These are phyloP conservation scores for Acanthamoeba royreba DNA, from an alignment of 208 protist species.

Conservation along the genomic window DNA sequence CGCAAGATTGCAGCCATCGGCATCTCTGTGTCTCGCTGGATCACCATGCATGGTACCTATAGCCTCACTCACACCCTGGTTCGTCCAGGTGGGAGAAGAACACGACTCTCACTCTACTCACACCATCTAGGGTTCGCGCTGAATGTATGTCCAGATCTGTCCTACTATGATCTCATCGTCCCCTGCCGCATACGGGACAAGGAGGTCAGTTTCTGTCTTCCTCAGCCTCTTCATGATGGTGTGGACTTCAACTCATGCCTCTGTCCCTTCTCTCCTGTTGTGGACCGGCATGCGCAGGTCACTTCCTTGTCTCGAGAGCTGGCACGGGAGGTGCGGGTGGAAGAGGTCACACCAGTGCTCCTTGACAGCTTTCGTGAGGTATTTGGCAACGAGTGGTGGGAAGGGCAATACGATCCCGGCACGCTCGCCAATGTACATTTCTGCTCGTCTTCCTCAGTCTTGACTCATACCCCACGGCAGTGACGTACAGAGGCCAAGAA, in stretches of 20 bases:
- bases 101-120: too few relatives aligned
- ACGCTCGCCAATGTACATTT: too few relatives aligned
- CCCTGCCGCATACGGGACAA: constrained; percentile 1
- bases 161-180: background rate
- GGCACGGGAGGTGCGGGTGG: background rate
- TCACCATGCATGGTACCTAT: background rate
- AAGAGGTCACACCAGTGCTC: background rate
- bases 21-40: background rate
- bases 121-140: background rate
- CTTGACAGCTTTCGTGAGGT: background rate
- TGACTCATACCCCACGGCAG: too few relatives aligned
- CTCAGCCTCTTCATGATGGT: background rate
- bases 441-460: too few relatives aligned
- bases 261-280: too few relatives aligned
- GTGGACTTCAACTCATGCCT: too few relatives aligned
- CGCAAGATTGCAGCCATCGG: constrained; percentile 17
- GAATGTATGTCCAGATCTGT: background rate
- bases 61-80: background rate
- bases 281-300: background rate
- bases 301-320: background rate
- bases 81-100: too few relatives aligned
- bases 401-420: too few relatives aligned
- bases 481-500: too few relatives aligned
- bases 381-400: background rate
- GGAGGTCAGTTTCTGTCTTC: background rate